Conservation (phyloP, 192 early-diverging fungal genomes). For the Phlyctochytrium planicorne region DNA sequence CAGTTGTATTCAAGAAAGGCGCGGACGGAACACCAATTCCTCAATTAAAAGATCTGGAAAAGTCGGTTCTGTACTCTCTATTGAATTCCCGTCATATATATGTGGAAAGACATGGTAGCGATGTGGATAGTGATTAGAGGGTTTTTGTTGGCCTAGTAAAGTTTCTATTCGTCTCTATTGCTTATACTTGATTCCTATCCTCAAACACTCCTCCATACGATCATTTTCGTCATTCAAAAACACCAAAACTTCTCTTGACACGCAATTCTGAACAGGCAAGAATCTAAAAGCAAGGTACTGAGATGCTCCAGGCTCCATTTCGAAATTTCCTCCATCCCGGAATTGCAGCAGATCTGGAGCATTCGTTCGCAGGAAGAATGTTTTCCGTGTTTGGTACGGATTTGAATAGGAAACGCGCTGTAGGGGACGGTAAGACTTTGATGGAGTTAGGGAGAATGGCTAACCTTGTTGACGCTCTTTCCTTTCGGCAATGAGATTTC, state of each 20-base stretch:
- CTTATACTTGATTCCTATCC: slow-evolving; percentile 34
- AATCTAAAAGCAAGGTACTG: slow-evolving; percentile 49
- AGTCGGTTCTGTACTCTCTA: background rate
- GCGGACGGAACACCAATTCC: slow-evolving; percentile 18
- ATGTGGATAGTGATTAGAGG: slow-evolving; percentile 24
- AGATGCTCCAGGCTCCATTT: slow-evolving; percentile 36
- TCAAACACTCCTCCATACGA: slow-evolving; percentile 50
- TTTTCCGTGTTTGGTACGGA: slow-evolving; percentile 42
- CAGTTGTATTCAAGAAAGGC: slow-evolving; percentile 24
- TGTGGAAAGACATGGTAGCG: slow-evolving; percentile 5
- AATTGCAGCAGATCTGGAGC: slow-evolving; percentile 44
- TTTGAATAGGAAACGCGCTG: slow-evolving; percentile 57
- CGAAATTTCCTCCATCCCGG: slow-evolving; percentile 33
- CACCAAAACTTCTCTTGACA: slow-evolving; percentile 36
- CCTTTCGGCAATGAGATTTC: slow-evolving; percentile 39
- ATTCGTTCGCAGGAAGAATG: slow-evolving; percentile 42
- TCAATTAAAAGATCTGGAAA: slow-evolving; percentile 17
- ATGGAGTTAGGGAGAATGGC: background rate
- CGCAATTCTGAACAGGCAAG: slow-evolving; percentile 12
- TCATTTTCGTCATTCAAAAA: slow-evolving; percentile 56
- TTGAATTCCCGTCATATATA: background rate
- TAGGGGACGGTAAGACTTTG: slow-evolving; percentile 5
- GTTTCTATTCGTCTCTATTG: background rate
- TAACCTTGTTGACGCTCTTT: slow-evolving; percentile 45
- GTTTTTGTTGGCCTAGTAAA: slow-evolving; percentile 5